A percentile compares a stretch with the other conserved stretches of the same genome.
These are phyloP conservation scores for Paxillus involutus DNA, from an alignment of 768 basidiomycete species.

Conservation along the genomic window DNA sequence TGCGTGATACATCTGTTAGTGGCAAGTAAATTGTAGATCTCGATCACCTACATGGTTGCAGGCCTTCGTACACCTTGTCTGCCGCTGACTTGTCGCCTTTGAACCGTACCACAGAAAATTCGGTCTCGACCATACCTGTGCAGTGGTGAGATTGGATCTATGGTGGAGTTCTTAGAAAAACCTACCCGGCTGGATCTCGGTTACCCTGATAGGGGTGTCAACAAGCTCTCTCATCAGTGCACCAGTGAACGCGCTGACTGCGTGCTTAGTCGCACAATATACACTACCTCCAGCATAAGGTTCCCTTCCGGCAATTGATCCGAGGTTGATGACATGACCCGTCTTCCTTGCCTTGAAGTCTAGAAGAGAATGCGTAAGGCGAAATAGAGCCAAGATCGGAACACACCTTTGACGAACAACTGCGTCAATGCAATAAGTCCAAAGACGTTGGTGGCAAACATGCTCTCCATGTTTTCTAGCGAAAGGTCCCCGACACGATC, in stretches of 20 bases:
- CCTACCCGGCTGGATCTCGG: constrained; percentile 90
- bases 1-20: constrained; percentile 28
- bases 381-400: not conserved
- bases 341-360: constrained; percentile 77
- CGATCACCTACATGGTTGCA: constrained; percentile 70
- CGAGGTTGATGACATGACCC: constrained; percentile 93
- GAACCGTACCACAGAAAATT: constrained; percentile 91
- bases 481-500: constrained; percentile 85
- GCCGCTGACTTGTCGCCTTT: constrained; percentile 81
- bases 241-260: constrained; percentile 84
- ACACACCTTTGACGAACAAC: constrained; percentile 56
- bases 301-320: constrained; percentile 88
- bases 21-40: not conserved
- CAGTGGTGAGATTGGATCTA: not conserved
- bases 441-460: constrained; percentile 81
- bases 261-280: constrained; percentile 90
- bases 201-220: constrained; percentile 89
- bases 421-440: constrained; percentile 86
- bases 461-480: constrained; percentile 75
- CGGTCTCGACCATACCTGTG: constrained; percentile 82
- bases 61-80: constrained; percentile 86
- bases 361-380: constrained; percentile 27
- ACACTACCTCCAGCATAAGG: constrained; percentile 89
- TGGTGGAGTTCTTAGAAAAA: constrained; percentile 4
- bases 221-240: constrained; percentile 85